Base-by-base conservation (phyloP, 2,329 filamentous ascomycete genomes). In the Alternaria tenuissima region DNA sequence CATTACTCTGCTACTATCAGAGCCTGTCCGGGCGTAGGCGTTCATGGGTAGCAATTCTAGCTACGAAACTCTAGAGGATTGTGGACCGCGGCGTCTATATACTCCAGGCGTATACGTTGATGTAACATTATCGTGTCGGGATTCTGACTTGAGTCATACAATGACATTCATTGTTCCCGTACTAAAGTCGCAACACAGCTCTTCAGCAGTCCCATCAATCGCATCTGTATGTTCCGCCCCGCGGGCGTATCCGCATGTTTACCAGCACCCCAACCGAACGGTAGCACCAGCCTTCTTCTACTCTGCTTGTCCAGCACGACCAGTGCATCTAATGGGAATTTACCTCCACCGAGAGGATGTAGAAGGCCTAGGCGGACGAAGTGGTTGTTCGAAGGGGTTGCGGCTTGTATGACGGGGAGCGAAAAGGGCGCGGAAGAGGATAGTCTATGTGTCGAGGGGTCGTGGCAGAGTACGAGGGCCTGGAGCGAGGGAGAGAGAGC, bases 221-320 rank as follows among this genome's bases (percentile, higher is more conserved):
- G 57, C 24, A 62, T 59, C 53, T 74, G 71, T 59, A 79, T 76
- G 12, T 66, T 68, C 16, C 65, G 61, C 7, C 76, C 77, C 2
- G 71, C 75, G 20, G 67, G 68, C 7, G 71, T 76, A 7, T 44
- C 66, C 18, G 69, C 76, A 61, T 78, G 76, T 41, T 72, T 71
- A 5, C 78, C 78, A 26, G 77, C 78, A 14, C 81, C 80, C 81
- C 81, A 82, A 3, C 80, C 80, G 61, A 82, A 79, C 1, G 81
- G 81, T 48, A 83, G 62, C 12, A 82, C 74, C 54, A 82, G 67
- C 51, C 81, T 74, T 22, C 79, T 70, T 38, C 75, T 70, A 1
- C 75, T 75, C 12, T 66, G 66, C 5, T 61, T 63, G 61, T 83
- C 81, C 3, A 82, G 57, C 2, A 82, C 76, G 5, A 81, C 80